Evolutionary conservation across 2,329 filamentous ascomycete species (phyloP), one percentile per base, ranked within the genome.

Genomic region (Thyridium curvatum): DNA sequence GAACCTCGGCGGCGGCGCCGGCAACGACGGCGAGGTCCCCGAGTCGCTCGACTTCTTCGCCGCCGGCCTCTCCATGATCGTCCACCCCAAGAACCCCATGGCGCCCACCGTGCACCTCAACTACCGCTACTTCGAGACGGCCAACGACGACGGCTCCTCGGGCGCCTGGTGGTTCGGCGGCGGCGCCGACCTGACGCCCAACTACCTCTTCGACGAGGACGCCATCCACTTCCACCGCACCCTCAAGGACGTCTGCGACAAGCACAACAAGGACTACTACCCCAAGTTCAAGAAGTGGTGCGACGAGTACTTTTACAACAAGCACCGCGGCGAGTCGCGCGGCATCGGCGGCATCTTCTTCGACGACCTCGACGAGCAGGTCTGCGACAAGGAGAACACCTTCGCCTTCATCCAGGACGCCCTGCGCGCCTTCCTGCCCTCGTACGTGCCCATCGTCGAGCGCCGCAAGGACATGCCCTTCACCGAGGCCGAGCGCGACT

Each of bases 151-250:
- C 52, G 88, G 86, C 32, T 84, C 73, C 48, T 82, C 73, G 38
- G 88, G 91, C 47, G 84, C 89, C 8, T 98, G 93, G 91, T 98
- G 93, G 93, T 98, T 95, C 54, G 93, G 93, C 47, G 93, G 93
- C 37, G 93, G 93, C 41, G 90, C 87, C 38, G 93, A 98, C 62
- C 66, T 98, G 50, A 98, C 93, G 12, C 93, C 93, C 0, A 81
- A 77, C 30, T 98, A 97, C 59, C 77, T 98, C 26, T 97, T 95
- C 64, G 91, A 96, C 52, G 93, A 98, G 61, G 93, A 98, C 60
- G 91, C 87, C 30, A 86, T 94, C 41, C 91, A 96, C 63, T 98
- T 98, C 76, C 93, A 98, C 72, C 81, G 81, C 60, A 88, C 85
- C 3, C 83, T 98, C 54, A 97, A 96, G 66, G 80, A 88, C 34